Evolutionary conservation across 2,329 filamentous ascomycete genomes (phyloP).

Genomic region (Cercospora janseana): DNA sequence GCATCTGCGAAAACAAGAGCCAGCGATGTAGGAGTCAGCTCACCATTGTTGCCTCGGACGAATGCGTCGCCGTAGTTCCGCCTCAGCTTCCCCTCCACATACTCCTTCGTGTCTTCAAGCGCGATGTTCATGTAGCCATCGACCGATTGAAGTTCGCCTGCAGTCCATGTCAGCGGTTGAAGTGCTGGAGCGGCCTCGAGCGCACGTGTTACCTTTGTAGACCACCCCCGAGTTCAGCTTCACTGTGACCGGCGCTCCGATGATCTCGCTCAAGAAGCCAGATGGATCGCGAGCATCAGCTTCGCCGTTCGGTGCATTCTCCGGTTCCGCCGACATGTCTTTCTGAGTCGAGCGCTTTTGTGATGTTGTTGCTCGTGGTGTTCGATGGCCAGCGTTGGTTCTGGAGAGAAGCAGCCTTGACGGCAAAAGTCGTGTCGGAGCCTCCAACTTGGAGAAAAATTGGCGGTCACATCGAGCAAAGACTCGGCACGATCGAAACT

Average conservation of each 20-base stretch:
- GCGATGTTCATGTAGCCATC: conserved; percentile 99
- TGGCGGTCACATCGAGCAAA: not conserved
- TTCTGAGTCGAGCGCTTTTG: not conserved
- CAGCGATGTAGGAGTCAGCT: conserved; percentile 1
- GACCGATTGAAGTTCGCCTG: conserved; percentile 92
- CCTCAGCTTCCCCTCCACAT: conserved; percentile 77
- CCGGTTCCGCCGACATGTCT: conserved; percentile 26
- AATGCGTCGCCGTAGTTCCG: conserved; percentile 91
- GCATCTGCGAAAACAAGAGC: not conserved
- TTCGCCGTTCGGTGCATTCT: conserved; percentile 41
- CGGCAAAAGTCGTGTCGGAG: conserved; percentile 1
- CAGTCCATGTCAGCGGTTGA: conserved; percentile 3
- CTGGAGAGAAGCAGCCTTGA: not conserved
- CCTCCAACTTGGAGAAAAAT: not conserved
- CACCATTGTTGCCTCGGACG: conserved; percentile 93
- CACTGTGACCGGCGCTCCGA: conserved; percentile 88
- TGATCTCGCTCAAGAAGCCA: conserved; percentile 89
- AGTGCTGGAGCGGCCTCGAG: not conserved
- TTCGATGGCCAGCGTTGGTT: too few species aligned
- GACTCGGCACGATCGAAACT: not conserved
- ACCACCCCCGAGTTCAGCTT: conserved; percentile 98
- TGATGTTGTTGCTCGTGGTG: not conserved
- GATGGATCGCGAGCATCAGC: conserved; percentile 85
- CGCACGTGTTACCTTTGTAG: conserved; percentile 77
- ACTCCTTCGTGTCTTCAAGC: conserved; percentile 91